Percentiles rank a stretch among this genome's conserved stretches.
Evolutionary conservation across 306 rosid genomes (phyloP).

Genomic region (Gynostemma pentaphyllum): DNA sequence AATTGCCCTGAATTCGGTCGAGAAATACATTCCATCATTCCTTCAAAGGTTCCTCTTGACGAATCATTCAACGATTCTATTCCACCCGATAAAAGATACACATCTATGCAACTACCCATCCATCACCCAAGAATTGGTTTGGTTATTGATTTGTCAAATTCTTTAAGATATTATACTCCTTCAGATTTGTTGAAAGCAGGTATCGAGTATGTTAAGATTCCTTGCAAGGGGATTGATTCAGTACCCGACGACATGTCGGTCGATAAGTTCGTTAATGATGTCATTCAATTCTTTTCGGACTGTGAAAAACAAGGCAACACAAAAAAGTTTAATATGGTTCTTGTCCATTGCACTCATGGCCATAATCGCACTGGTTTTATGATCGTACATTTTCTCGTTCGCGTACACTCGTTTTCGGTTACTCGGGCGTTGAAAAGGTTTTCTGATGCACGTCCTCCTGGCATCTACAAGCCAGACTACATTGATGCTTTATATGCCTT

Average conservation of each 20-base stretch:
- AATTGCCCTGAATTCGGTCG: conserved; percentile 80
- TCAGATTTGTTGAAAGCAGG: conserved; percentile 82
- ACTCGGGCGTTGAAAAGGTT: conserved; percentile 72
- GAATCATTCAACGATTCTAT: conserved; percentile 69
- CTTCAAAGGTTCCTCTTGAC: conserved; percentile 96
- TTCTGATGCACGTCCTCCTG: conserved; percentile 94
- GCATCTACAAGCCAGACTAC: conserved; percentile 94
- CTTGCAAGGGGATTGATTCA: conserved; percentile 86
- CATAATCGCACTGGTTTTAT: conserved; percentile 98
- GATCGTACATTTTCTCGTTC: conserved; percentile 90
- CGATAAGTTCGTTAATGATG: conserved; percentile 85
- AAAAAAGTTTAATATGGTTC: conserved; percentile 78
- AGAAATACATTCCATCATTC: conserved; percentile 69
- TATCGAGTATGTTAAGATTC: conserved; percentile 93
- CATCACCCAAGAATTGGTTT: conserved; percentile 95
- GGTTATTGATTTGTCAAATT: conserved; percentile 93
- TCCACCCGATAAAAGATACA: conserved; percentile 93
- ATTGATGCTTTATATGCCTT: conserved; percentile 74
- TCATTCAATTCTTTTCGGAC: conserved; percentile 56
- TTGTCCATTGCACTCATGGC: conserved; percentile 98
- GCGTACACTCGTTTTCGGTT: conserved; percentile 56
- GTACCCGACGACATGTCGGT: conserved; percentile 86
- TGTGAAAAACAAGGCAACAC: conserved; percentile 89
- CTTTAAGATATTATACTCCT: conserved; percentile 76
- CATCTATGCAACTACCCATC: conserved; percentile 92